Evolutionary conservation across 495 filamentous ascomycete species (phyloP).

Genomic region (Penicillium subrubescens): DNA sequence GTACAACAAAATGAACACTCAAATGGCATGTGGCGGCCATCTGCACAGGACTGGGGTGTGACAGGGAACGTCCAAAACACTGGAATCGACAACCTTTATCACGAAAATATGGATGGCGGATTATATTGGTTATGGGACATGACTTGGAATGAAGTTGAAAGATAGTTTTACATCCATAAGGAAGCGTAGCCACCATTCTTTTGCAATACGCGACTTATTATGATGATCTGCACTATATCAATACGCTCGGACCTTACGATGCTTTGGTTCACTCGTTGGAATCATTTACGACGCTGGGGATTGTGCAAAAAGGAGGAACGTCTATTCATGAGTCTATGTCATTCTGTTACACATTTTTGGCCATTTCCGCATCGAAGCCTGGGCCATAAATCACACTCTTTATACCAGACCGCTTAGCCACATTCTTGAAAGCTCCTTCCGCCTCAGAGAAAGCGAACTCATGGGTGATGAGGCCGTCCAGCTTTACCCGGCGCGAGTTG

Average conservation of each 20-base stretch:
- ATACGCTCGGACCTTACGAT: neutral
- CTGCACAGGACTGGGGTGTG: neutral
- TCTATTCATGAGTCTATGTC: neutral
- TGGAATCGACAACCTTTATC: neutral
- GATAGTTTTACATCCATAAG: neutral
- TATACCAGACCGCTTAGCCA: neutral
- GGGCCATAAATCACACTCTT: neutral
- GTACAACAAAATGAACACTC: neutral
- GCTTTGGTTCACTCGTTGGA: neutral
- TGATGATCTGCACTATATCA: neutral
- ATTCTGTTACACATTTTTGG: neutral
- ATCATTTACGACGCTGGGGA: neutral
- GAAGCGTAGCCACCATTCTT: neutral
- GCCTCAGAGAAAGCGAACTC: conserved; percentile 73
- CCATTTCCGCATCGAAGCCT: neutral
- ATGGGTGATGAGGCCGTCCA: conserved; percentile 71
- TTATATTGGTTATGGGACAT: neutral
- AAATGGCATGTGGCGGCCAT: neutral
- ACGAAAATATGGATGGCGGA: neutral
- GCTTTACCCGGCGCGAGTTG: conserved; percentile 62
- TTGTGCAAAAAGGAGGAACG: neutral
- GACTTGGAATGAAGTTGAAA: neutral
- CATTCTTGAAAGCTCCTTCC: conserved; percentile 64
- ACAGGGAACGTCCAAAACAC: neutral
- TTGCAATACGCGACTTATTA: neutral